phyloP scores from a whole-genome alignment of 345 rosid species.

The Acer yangbiense region DNA sequence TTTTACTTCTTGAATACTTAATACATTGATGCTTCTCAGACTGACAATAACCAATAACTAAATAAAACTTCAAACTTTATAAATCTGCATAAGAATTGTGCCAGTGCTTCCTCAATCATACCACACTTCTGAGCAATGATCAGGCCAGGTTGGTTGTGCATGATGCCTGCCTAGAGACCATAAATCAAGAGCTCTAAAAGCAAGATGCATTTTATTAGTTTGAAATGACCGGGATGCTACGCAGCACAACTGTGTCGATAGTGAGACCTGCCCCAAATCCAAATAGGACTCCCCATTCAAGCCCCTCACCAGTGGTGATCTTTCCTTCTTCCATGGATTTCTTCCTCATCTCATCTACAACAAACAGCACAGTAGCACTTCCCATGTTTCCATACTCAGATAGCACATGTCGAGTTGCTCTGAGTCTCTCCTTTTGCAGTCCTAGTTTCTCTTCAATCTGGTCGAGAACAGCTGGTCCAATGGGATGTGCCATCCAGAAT shows the following conservation, averaged over 20 bases:
- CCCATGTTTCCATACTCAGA: slow-evolving; percentile 31
- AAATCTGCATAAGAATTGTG: too few species aligned
- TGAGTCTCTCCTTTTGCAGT: slow-evolving; percentile 19
- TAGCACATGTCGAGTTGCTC: slow-evolving; percentile 22
- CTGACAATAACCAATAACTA: too few species aligned
- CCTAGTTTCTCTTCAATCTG: slow-evolving; percentile 23
- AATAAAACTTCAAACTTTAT: too few species aligned
- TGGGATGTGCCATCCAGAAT: slow-evolving; percentile 32
- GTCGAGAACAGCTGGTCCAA: slow-evolving; percentile 27
- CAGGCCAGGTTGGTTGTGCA: neutral
- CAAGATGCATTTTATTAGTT: neutral
- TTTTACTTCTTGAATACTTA: neutral
- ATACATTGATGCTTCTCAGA: neutral
- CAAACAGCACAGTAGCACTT: slow-evolving; percentile 29
- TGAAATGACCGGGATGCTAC: neutral
- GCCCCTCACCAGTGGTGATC: slow-evolving; percentile 28
- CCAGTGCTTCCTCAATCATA: neutral
- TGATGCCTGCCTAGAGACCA: too few species aligned
- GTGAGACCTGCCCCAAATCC: slow-evolving; percentile 33
- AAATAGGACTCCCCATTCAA: slow-evolving; percentile 31
- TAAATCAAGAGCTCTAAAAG: too few species aligned
- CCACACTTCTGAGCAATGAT: neutral
- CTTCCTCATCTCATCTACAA: slow-evolving; percentile 29
- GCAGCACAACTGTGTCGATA: slow-evolving; percentile 19
- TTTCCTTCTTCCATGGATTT: slow-evolving; percentile 24